phyloP scores from a whole-genome alignment of 2,329 filamentous ascomycete genomes.

The Madurella fahalii region DNA sequence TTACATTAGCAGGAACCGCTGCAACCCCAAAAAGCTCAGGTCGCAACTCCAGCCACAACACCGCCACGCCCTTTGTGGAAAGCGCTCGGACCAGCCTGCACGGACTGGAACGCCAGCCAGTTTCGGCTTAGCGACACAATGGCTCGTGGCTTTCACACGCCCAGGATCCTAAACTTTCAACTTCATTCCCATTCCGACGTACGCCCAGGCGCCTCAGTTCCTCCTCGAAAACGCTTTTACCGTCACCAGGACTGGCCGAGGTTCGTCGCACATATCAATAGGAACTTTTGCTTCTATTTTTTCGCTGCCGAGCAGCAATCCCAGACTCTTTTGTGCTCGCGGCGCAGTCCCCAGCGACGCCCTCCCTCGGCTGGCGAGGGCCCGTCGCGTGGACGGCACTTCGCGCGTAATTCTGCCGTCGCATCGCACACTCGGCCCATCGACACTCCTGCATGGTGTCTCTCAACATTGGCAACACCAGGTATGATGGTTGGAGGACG shows the following conservation, averaged over 20 bases:
- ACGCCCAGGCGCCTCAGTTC: constrained; percentile 7
- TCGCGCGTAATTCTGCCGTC: constrained; percentile 24
- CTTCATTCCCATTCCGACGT: constrained; percentile 14
- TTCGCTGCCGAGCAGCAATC: background rate
- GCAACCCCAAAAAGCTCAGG: no score
- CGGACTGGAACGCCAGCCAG: constrained; percentile 13
- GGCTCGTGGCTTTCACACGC: constrained; percentile 23
- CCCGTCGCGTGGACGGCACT: constrained; percentile 40
- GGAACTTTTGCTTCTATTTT: background rate
- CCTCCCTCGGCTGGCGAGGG: constrained; percentile 18
- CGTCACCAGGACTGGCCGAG: constrained; percentile 5
- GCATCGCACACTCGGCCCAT: constrained; percentile 18
- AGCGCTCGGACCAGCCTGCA: constrained; percentile 17
- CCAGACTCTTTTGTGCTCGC: constrained; percentile 3
- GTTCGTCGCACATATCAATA: background rate
- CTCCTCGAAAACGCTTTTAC: background rate
- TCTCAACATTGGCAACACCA: constrained; percentile 33
- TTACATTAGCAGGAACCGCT: no score
- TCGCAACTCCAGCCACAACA: background rate
- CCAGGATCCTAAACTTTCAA: constrained; percentile 24
- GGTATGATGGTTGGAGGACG: constrained; percentile 56
- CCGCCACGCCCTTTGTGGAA: background rate
- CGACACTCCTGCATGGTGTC: constrained; percentile 37
- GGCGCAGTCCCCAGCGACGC: constrained; percentile 15
- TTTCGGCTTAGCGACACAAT: constrained; percentile 24